Evolutionary conservation across 2,329 filamentous ascomycete genomes (phyloP).

Genomic region (Xylariomycetidae sp.): DNA sequence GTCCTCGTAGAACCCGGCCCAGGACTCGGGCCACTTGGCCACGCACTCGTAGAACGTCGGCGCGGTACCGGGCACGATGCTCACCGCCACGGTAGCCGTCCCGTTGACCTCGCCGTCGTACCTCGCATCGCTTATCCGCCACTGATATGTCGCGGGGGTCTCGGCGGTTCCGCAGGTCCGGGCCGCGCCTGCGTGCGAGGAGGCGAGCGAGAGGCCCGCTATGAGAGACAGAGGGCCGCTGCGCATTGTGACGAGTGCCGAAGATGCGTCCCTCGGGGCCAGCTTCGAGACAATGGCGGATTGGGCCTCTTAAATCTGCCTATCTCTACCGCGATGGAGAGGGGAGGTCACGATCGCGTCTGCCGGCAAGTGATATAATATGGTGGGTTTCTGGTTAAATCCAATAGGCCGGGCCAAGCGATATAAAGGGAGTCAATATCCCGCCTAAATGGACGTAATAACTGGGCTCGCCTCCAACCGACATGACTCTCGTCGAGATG

Average conservation of each 20-base stretch:
- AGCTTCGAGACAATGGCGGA: no score
- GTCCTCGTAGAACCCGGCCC: slow-evolving; percentile 27
- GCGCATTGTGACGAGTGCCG: slow-evolving; percentile 37
- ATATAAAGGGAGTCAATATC: no score
- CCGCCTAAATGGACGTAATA: no score
- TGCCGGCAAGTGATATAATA: no score
- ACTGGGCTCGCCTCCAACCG: no score
- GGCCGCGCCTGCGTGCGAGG: slow-evolving; percentile 13
- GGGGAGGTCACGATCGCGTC: no score
- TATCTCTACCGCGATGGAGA: no score
- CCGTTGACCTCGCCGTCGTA: slow-evolving; percentile 21
- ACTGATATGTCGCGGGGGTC: slow-evolving; percentile 17
- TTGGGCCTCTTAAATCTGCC: no score
- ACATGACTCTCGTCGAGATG: no score
- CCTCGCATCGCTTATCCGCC: slow-evolving; percentile 24
- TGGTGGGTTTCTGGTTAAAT: no score
- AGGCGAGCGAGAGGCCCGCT: slow-evolving; percentile 1
- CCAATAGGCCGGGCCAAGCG: no score
- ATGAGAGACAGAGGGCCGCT: slow-evolving; percentile 5
- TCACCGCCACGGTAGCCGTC: slow-evolving; percentile 23
- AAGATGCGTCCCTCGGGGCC: slow-evolving; percentile 2
- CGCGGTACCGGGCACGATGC: slow-evolving; percentile 17
- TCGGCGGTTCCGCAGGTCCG: slow-evolving; percentile 18
- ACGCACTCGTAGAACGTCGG: slow-evolving; percentile 30
- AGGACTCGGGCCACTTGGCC: slow-evolving; percentile 29